Evolutionary conservation across 2,329 filamentous ascomycete genomes (phyloP).

Genomic region (Colletotrichum falcatum): DNA sequence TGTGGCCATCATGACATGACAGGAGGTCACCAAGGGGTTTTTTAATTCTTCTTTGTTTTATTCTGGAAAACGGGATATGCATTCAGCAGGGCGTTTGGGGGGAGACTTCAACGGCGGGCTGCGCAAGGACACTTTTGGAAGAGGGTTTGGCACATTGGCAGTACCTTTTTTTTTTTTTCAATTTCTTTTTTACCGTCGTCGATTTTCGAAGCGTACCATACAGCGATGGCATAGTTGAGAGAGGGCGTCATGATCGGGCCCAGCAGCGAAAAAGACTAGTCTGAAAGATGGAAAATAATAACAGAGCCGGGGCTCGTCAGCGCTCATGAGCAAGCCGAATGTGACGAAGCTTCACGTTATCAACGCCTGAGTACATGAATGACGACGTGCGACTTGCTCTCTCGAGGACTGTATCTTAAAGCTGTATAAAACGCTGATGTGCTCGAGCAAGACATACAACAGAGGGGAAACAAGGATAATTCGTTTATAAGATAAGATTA

Average conservation of each 20-base stretch:
- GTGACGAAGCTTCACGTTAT: not conserved
- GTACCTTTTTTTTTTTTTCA: not conserved
- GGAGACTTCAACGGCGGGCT: not conserved
- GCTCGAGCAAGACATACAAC: too few relatives aligned
- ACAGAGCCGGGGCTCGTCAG: not conserved
- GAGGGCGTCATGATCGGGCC: not conserved
- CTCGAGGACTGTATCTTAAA: too few relatives aligned
- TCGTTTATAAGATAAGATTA: too few relatives aligned
- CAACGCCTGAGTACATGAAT: not conserved
- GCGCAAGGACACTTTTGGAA: not conserved
- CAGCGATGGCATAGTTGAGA: not conserved
- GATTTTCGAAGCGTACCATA: not conserved
- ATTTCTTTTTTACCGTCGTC: not conserved
- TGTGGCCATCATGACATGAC: not conserved
- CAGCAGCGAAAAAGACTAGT: not conserved
- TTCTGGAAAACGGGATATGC: constrained; percentile 15
- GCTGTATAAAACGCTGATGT: too few relatives aligned
- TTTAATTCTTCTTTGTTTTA: too few relatives aligned
- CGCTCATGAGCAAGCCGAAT: not conserved
- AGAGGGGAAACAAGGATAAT: not conserved
- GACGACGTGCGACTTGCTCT: not conserved
- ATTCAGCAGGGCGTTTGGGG: constrained; percentile 35
- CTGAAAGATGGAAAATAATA: not conserved
- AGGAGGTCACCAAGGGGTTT: not conserved
- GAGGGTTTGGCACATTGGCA: not conserved